Percentiles rank a stretch among this genome's conserved stretches.
Conservation (phyloP, 1,284 basidiomycete species). For the Blastosporella zonata region DNA sequence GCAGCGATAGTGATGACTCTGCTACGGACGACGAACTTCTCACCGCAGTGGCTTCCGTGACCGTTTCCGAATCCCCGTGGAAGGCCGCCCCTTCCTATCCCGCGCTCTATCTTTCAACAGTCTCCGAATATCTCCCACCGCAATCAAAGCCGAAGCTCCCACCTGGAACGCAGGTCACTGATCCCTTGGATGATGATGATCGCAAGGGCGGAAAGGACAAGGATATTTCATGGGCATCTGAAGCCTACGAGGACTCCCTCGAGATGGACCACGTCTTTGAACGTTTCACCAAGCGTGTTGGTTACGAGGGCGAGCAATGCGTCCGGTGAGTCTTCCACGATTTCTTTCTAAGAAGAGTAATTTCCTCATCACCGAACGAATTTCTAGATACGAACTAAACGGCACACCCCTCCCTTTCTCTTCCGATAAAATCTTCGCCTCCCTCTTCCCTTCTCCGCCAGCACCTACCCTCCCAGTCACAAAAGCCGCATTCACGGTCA, state of each 20-base stretch:
- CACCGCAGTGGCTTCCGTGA: slow-evolving; percentile 56
- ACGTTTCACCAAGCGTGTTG: slow-evolving; percentile 69
- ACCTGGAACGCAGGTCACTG: slow-evolving; percentile 36
- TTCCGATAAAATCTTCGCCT: slow-evolving; percentile 62
- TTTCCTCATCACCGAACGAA: neutral
- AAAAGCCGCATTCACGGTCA: slow-evolving; percentile 56
- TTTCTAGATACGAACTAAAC: slow-evolving; percentile 68
- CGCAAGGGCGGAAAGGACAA: slow-evolving; percentile 44
- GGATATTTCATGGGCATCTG: slow-evolving; percentile 55
- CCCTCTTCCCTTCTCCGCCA: slow-evolving; percentile 60
- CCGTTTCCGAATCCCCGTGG: slow-evolving; percentile 64
- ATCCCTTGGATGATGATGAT: slow-evolving; percentile 34
- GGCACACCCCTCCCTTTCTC: slow-evolving; percentile 75
- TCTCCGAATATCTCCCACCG: slow-evolving; percentile 64
- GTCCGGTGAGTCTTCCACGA: slow-evolving; percentile 51
- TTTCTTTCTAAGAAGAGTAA: slow-evolving; percentile 1
- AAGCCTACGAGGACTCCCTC: slow-evolving; percentile 76
- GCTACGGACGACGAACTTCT: slow-evolving; percentile 48
- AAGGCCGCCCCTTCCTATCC: slow-evolving; percentile 56
- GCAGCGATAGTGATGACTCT: slow-evolving; percentile 31
- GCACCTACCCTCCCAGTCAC: slow-evolving; percentile 47
- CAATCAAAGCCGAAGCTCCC: slow-evolving; percentile 47
- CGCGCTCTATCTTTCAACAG: slow-evolving; percentile 71
- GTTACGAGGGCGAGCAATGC: slow-evolving; percentile 70
- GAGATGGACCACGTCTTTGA: slow-evolving; percentile 77